phyloP scores from a whole-genome alignment of 2,329 filamentous ascomycete genomes.

The Hymenoscyphus albidus region DNA sequence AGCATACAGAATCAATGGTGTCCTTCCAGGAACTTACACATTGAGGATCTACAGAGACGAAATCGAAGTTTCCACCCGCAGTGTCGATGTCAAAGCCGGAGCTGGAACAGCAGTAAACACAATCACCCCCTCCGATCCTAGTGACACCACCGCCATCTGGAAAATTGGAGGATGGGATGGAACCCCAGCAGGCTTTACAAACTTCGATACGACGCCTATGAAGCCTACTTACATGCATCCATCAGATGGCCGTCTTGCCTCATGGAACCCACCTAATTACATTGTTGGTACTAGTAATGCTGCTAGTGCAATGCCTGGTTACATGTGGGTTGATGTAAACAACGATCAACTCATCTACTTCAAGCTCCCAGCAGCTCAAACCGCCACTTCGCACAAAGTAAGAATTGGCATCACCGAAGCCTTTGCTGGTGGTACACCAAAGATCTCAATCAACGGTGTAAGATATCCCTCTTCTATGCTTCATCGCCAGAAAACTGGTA shows the following conservation, averaged over 20 bases:
- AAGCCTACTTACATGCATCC: slow-evolving; percentile 36
- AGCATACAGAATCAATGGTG: slow-evolving; percentile 58
- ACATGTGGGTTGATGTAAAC: slow-evolving; percentile 43
- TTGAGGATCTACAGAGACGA: slow-evolving; percentile 62
- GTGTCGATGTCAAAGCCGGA: slow-evolving; percentile 49
- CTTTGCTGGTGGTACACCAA: slow-evolving; percentile 56
- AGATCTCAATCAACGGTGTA: slow-evolving; percentile 49
- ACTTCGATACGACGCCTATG: slow-evolving; percentile 8
- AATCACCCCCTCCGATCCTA: slow-evolving; percentile 30
- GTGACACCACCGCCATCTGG: slow-evolving; percentile 36
- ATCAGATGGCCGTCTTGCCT: slow-evolving; percentile 15
- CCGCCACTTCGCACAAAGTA: slow-evolving; percentile 46
- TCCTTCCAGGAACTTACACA: slow-evolving; percentile 67
- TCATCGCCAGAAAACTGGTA: background rate
- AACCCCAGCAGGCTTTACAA: slow-evolving; percentile 34
- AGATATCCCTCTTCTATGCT: background rate
- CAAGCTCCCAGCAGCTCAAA: slow-evolving; percentile 41
- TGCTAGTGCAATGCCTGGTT: slow-evolving; percentile 38
- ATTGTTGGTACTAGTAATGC: slow-evolving; percentile 36
- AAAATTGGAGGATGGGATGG: slow-evolving; percentile 39
- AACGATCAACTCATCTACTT: slow-evolving; percentile 42
- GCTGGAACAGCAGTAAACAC: slow-evolving; percentile 31
- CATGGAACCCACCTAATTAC: slow-evolving; percentile 17
- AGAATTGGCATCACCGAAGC: slow-evolving; percentile 62
- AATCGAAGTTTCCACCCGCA: slow-evolving; percentile 48